Evolutionary conservation across 2,329 filamentous ascomycete genomes (phyloP), one percentile per base, ranked within the genome.

Genomic region (Sporothrix humicola): DNA sequence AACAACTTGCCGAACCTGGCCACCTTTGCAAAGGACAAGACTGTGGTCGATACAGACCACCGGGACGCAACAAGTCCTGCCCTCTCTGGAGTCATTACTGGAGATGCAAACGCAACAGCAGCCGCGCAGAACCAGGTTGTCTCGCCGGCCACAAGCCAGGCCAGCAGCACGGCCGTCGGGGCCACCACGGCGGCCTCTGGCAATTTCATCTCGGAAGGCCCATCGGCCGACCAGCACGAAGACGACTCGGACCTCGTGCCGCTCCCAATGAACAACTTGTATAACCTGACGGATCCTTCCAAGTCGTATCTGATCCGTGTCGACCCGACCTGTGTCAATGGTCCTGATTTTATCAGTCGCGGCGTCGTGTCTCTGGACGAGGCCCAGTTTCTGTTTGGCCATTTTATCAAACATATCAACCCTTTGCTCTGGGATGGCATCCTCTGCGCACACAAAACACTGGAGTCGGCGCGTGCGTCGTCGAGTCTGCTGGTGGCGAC

Each of bases 201-300:
- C 56, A 58, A 58, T 20, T 58, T 58, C 23, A 58, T 58, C 3
- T 58, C 56, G 1, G 56, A 58, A 58, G 56, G 56, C 3, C 56
- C 56, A 4, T 58, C 56, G 10, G 56, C 56, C 3, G 56, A 58
- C 23, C 56, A 31, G 8, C 56, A 31, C 2, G 56, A 58, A 26
- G 56, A 58, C 56, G 56, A 58, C 23, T 58, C 56, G 12, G 56
- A 58, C 56, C 56, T 58, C 13, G 56, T 58, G 10, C 56, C 56
- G 3, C 23, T 31, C 6, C 56, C 56, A 3, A 58, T 58, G 56
- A 58, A 58, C 23, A 58, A 58, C 23, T 12, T 58, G 2, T 58
- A 58, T 12, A 58, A 26, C 56, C 17, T 58, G 56, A 58, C 56
- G 23, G 56, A 58, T 23, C 56, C 56, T 20, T 58, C 56, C 23